Evolutionary conservation across 2,329 filamentous ascomycete genomes (phyloP).

Genomic region (Lecanicillium sp.): DNA sequence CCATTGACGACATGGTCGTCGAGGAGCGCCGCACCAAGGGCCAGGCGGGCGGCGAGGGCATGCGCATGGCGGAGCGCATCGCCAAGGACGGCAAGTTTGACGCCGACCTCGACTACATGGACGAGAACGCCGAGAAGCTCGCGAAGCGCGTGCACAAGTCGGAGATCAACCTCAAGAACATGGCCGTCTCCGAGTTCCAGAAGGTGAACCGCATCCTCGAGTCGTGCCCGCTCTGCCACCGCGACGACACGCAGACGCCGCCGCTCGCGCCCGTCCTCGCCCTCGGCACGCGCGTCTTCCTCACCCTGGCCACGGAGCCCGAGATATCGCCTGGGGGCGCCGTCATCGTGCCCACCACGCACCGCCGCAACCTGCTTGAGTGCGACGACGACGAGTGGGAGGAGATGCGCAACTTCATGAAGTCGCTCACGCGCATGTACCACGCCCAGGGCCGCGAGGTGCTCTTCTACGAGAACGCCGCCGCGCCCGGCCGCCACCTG

Average conservation of each 20-base stretch:
- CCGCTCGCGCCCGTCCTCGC: slow-evolving; percentile 82
- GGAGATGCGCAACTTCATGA: slow-evolving; percentile 98
- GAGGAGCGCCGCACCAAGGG: slow-evolving; percentile 84
- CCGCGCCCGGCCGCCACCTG: slow-evolving; percentile 65
- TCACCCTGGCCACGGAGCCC: slow-evolving; percentile 85
- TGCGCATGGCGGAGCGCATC: slow-evolving; percentile 83
- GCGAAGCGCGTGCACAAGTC: slow-evolving; percentile 83
- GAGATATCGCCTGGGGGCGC: slow-evolving; percentile 79
- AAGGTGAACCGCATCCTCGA: slow-evolving; percentile 84
- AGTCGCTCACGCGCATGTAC: slow-evolving; percentile 87
- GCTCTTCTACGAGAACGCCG: slow-evolving; percentile 96
- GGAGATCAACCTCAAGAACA: slow-evolving; percentile 79
- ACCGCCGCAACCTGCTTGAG: slow-evolving; percentile 85
- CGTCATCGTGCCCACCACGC: slow-evolving; percentile 82
- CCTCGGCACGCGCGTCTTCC: slow-evolving; percentile 75
- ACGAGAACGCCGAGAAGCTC: slow-evolving; percentile 89
- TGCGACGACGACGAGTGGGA: slow-evolving; percentile 99
- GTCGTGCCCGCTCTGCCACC: slow-evolving; percentile 82
- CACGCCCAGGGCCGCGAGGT: slow-evolving; percentile 88
- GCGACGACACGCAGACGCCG: slow-evolving; percentile 69
- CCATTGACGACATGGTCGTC: slow-evolving; percentile 91
- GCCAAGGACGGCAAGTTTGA: slow-evolving; percentile 88
- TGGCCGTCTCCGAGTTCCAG: slow-evolving; percentile 81
- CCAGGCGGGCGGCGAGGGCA: slow-evolving; percentile 71
- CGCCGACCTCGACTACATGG: slow-evolving; percentile 92